phyloP scores from a whole-genome alignment of 352 stramenopile genomes.

The Phytophthora nicotianae region DNA sequence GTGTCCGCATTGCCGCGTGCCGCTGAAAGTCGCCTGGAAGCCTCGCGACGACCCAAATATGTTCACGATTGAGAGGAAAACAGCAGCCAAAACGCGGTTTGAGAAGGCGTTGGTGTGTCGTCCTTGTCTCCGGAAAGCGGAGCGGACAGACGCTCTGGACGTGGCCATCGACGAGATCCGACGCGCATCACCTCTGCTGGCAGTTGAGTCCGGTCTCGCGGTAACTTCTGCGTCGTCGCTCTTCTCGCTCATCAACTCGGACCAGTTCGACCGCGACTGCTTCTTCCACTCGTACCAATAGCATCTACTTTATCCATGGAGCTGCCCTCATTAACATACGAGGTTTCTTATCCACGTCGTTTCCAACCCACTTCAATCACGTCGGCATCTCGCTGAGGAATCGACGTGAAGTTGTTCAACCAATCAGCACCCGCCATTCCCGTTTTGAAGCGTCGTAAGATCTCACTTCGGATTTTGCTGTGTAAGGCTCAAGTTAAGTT shows the following conservation, averaged over 20 bases:
- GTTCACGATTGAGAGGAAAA: slow-evolving; percentile 9
- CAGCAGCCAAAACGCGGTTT: slow-evolving; percentile 6
- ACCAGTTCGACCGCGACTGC: slow-evolving; percentile 39
- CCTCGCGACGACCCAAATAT: slow-evolving; percentile 21
- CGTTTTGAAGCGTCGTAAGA: slow-evolving; percentile 17
- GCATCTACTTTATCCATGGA: neutral
- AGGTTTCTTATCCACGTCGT: slow-evolving; percentile 6
- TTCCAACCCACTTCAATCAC: slow-evolving; percentile 17
- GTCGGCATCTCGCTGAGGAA: slow-evolving; percentile 16
- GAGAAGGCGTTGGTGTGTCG: slow-evolving; percentile 38
- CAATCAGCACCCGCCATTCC: slow-evolving; percentile 24
- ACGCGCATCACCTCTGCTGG: slow-evolving; percentile 32
- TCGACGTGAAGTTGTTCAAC: slow-evolving; percentile 20
- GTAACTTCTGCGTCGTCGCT: slow-evolving; percentile 40
- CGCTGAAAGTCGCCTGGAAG: slow-evolving; percentile 28
- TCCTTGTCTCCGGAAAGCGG: slow-evolving; percentile 28
- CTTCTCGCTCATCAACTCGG: slow-evolving; percentile 46
- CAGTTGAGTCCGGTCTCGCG: slow-evolving; percentile 29
- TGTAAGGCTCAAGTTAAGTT: slow-evolving; percentile 5
- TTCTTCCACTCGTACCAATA: slow-evolving; percentile 39
- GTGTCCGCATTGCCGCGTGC: slow-evolving; percentile 28
- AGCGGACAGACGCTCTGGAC: slow-evolving; percentile 31
- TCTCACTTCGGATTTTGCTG: slow-evolving; percentile 36
- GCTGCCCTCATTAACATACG: too few species aligned
- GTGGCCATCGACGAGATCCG: slow-evolving; percentile 41